Evolutionary conservation across 78 protist species (phyloP).

Genomic region (Speleostelium caveatum): DNA sequence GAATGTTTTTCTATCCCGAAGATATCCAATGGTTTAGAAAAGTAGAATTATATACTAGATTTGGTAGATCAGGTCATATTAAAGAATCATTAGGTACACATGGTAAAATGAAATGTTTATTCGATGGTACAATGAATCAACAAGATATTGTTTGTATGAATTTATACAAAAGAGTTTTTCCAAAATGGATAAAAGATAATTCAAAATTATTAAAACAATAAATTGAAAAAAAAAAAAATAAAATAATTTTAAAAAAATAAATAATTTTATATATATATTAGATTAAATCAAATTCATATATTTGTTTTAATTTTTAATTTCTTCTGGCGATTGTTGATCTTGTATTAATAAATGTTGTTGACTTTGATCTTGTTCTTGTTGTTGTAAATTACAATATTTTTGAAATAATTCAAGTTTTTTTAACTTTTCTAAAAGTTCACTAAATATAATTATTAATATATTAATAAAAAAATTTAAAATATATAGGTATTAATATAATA

Average conservation of each 20-base stretch:
- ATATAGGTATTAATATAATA: neutral
- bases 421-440: constrained; percentile 24
- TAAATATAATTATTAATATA: neutral
- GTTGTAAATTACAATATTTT: too few species aligned
- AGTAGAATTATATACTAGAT: constrained; percentile 96
- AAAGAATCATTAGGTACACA: constrained; percentile 92
- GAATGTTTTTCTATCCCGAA: constrained; percentile 97
- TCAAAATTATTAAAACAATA: constrained; percentile 7
- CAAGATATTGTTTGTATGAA: constrained; percentile 97
- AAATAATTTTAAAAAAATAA: too few species aligned
- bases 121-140: constrained; percentile 87
- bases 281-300: too few species aligned
- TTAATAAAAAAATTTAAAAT: neutral
- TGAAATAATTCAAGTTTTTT: constrained; percentile 23
- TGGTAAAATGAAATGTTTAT: constrained; percentile 85
- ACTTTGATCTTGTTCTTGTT: too few species aligned
- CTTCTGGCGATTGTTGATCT: too few species aligned
- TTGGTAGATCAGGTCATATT: constrained; percentile 97
- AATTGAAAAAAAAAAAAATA: too few species aligned
- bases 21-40: constrained; percentile 98
- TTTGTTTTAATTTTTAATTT: too few species aligned
- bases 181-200: constrained; percentile 85
- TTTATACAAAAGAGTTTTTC: constrained; percentile 98
- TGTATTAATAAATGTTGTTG: too few species aligned
- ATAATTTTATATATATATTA: too few species aligned